Percentiles rank a stretch among this genome's conserved stretches.
Evolutionary conservation across 2,329 filamentous ascomycete genomes (phyloP).

Genomic region (Calcarisporium arbuscula): DNA sequence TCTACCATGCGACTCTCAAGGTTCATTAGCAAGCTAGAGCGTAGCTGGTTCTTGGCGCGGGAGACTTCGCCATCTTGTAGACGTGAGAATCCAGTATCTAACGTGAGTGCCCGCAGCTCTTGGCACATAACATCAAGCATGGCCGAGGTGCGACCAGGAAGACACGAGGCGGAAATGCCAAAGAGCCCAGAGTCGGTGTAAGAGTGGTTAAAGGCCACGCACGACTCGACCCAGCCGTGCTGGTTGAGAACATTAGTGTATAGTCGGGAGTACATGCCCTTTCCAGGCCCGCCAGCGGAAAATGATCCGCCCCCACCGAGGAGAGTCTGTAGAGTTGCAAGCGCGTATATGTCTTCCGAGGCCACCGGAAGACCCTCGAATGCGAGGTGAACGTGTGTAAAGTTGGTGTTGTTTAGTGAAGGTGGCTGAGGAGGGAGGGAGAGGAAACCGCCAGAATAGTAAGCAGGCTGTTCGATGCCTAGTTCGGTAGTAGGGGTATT

Average conservation of each 20-base stretch:
- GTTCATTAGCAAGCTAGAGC: conserved; percentile 90
- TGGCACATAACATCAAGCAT: conserved; percentile 97
- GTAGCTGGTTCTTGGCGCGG: conserved; percentile 94
- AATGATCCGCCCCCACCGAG: conserved; percentile 95
- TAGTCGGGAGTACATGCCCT: conserved; percentile 97
- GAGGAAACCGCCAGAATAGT: conserved; percentile 92
- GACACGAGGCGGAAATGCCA: conserved; percentile 83
- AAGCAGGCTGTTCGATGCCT: conserved; percentile 60
- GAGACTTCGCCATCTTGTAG: conserved; percentile 74
- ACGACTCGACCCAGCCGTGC: conserved; percentile 94
- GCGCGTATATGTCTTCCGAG: conserved; percentile 89
- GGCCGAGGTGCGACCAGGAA: conserved; percentile 65
- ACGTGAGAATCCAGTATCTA: conserved; percentile 66
- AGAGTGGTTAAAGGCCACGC: conserved; percentile 92
- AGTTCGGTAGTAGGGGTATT: conserved; percentile 35
- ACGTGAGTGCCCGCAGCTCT: conserved; percentile 71
- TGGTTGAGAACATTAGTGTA: conserved; percentile 98
- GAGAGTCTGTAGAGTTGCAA: conserved; percentile 90
- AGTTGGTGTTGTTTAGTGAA: conserved; percentile 68
- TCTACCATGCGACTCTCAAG: conserved; percentile 96
- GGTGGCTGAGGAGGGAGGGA: conserved; percentile 75
- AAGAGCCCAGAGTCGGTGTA: conserved; percentile 96
- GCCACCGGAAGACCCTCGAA: conserved; percentile 92
- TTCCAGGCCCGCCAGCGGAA: conserved; percentile 90
- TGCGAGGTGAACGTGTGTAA: conserved; percentile 90